These are phyloP conservation scores for Pelargonium citronellum DNA, from an alignment of 441 rosid genomes.

Conservation along the genomic window DNA sequence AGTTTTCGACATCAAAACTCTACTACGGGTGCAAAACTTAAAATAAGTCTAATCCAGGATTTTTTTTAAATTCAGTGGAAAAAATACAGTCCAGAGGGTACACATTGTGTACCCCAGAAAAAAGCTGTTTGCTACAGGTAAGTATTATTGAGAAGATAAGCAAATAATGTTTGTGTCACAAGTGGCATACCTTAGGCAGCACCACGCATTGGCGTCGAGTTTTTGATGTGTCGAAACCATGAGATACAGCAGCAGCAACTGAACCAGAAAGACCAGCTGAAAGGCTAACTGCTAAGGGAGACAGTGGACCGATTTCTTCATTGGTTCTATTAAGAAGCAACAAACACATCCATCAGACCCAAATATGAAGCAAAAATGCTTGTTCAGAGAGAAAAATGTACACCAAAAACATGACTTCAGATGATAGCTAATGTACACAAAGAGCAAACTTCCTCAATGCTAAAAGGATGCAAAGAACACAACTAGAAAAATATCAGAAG, in stretches of 20 bases:
- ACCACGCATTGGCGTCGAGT: slow-evolving; percentile 70
- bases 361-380: not conserved
- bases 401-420: too few species aligned
- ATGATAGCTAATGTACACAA: too few species aligned
- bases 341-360: slow-evolving; percentile 1
- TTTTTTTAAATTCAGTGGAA: too few species aligned
- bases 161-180: not conserved
- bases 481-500: not conserved
- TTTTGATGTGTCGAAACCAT: slow-evolving; percentile 83
- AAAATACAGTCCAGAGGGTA: too few species aligned
- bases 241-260: slow-evolving; percentile 93
- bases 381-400: too few species aligned
- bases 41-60: too few species aligned
- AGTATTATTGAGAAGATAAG: not conserved
- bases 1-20: too few species aligned
- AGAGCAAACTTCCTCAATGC: not conserved
- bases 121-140: too few species aligned
- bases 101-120: too few species aligned
- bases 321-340: slow-evolving; percentile 39
- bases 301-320: slow-evolving; percentile 70
- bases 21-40: too few species aligned
- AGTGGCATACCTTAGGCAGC: slow-evolving; percentile 58
- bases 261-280: slow-evolving; percentile 88
- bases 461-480: not conserved
- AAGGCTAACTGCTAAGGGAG: slow-evolving; percentile 55